Evolutionary conservation across 768 basidiomycete species (phyloP), one percentile per base, ranked within the genome.

Genomic region (Gautieria morchelliformis): DNA sequence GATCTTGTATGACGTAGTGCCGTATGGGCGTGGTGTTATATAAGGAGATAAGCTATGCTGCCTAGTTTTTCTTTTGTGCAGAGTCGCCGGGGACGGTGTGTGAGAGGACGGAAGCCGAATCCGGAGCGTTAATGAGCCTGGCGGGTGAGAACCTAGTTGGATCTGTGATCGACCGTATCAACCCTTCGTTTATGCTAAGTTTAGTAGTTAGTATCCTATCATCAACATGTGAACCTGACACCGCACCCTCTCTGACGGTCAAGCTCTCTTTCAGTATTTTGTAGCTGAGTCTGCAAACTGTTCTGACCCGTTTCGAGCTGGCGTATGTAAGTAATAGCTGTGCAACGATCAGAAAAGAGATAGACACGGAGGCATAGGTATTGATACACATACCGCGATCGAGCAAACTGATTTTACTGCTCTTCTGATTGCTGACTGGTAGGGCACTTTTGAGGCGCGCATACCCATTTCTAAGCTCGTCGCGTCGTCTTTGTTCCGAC

Each of bases 381-480:
- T 59, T 37, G 15, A 41, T 61, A 24, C 45, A 73, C 81, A 49
- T 65, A 85, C 85, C 84, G 66, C 91, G 83, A 66, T 94, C 93
- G 63, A 95, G 79, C 58, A 93, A 75, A 61, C 85, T 89, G 52
- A 92, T 87, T 74, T 95, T 95, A 79, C 87, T 90, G 8, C 89
- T 85, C 78, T 93, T 90, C 79, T 93, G 90, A 75, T 90, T 93
- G 48, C 86, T 89, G 59, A 85, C 77, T 22, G 93, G 93, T 63
- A 95, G 83, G 56, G 84, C 85, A 65, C 90, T 87, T 80, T 91
- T 91, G 74, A 95, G 83, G 58, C 87, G 81, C 64, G 84, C 81
- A 72, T 93, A 95, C 60, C 90, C 92, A 58, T 94, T 91, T 56
- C 93, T 78, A 68, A 94, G 87, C 72, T 94, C 93, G 65, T 93